These are phyloP conservation scores for Inosperma sp. DNA, from an alignment of 768 basidiomycete genomes.

Conservation along the genomic window DNA sequence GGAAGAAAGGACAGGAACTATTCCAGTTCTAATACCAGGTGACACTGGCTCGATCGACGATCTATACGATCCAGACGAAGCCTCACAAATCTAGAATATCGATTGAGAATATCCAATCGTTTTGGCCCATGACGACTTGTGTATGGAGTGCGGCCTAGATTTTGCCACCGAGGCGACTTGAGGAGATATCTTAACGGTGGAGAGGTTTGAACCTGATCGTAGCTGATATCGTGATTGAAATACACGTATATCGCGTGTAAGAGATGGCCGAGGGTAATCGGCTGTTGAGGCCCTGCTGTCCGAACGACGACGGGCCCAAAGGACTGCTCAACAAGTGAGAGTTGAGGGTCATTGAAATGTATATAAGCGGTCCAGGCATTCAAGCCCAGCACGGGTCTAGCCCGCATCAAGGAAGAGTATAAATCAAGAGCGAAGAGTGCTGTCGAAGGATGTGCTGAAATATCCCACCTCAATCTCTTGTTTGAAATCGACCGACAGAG, in stretches of 20 bases:
- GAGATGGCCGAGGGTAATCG: conserved; percentile 1
- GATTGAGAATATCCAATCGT: too few relatives aligned
- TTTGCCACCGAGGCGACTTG: too few relatives aligned
- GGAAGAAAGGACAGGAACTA: too few relatives aligned
- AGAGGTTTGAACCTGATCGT: too few relatives aligned
- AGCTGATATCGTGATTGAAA: neutral
- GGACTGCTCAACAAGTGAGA: neutral
- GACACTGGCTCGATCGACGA: too few relatives aligned
- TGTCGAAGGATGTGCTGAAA: neutral
- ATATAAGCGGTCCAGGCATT: neutral
- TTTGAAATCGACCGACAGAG: neutral
- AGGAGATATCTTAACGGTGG: too few relatives aligned
- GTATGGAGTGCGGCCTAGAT: too few relatives aligned
- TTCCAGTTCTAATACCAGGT: too few relatives aligned
- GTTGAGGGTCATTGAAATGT: conserved; percentile 2
- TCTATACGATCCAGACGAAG: too few relatives aligned
- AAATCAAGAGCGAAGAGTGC: neutral
- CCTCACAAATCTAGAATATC: too few relatives aligned
- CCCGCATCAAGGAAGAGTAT: neutral
- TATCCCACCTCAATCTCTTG: conserved; percentile 4
- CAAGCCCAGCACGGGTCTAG: neutral
- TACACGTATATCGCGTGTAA: conserved; percentile 1
- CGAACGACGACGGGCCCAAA: conserved; percentile 7
- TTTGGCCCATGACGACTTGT: too few relatives aligned
- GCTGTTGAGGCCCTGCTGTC: neutral